phyloP scores from a whole-genome alignment of 352 stramenopile species.

The Globisporangium radiosum region DNA sequence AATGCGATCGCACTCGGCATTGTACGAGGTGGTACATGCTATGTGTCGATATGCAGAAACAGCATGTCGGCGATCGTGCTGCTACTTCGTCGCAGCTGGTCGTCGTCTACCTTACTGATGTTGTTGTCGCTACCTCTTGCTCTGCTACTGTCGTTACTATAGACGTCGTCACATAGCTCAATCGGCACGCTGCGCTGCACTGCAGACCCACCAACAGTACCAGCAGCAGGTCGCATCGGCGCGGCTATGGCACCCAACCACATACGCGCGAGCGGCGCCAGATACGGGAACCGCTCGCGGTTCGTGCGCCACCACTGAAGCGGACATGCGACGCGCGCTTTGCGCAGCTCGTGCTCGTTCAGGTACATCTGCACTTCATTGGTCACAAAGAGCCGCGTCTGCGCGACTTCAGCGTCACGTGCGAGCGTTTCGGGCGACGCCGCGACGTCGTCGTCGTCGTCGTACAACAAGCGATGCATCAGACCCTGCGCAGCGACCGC shows the following conservation, averaged over 20 bases:
- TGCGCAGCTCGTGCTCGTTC: slow-evolving; percentile 35
- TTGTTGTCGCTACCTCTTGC: too few species aligned
- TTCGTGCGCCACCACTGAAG: slow-evolving; percentile 41
- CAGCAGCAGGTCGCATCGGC: not conserved
- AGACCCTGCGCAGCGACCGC: slow-evolving; percentile 20
- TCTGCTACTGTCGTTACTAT: not conserved
- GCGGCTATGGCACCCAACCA: slow-evolving; percentile 24
- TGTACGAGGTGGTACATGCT: too few species aligned
- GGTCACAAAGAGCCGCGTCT: slow-evolving; percentile 23
- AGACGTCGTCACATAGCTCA: slow-evolving; percentile 10
- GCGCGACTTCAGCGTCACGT: slow-evolving; percentile 31
- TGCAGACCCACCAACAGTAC: too few species aligned
- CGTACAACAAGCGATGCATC: slow-evolving; percentile 46
- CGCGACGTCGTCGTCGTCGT: slow-evolving; percentile 38
- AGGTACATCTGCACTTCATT: slow-evolving; percentile 38
- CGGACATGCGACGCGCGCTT: slow-evolving; percentile 31
- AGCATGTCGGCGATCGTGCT: too few species aligned
- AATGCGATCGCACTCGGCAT: too few species aligned
- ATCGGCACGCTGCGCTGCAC: slow-evolving; percentile 2
- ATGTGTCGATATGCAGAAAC: too few species aligned
- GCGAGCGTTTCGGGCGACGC: slow-evolving; percentile 17
- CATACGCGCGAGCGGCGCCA: slow-evolving; percentile 28
- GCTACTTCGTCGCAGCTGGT: too few species aligned
- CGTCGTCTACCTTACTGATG: too few species aligned
- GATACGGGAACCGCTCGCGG: slow-evolving; percentile 33